These are phyloP conservation scores for Exophiala aquamarina DNA, from an alignment of 2,329 filamentous ascomycete genomes.

Conservation along the genomic window DNA sequence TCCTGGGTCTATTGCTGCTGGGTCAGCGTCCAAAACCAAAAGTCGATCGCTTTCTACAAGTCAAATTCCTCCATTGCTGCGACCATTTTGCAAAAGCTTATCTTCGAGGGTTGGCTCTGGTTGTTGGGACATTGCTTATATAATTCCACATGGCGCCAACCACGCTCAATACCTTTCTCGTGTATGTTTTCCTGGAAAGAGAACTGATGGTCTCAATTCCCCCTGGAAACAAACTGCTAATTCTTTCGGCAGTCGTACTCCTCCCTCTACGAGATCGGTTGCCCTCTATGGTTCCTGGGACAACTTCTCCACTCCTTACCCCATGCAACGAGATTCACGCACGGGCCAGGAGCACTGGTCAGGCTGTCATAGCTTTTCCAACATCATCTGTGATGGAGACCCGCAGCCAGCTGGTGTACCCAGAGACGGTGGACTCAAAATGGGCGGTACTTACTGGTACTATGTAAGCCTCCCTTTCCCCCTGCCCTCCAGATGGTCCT, in stretches of 20 bases:
- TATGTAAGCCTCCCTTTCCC: constrained; percentile 63
- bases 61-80: too few relatives aligned
- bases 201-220: background rate
- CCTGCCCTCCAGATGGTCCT: background rate
- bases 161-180: constrained; percentile 34
- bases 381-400: constrained; percentile 81
- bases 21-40: background rate
- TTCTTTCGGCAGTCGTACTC: constrained; percentile 32
- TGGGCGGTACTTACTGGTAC: constrained; percentile 94
- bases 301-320: constrained; percentile 78
- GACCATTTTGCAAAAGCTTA: too few relatives aligned
- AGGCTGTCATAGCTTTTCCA: constrained; percentile 81
- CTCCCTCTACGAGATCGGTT: constrained; percentile 57
- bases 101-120: too few relatives aligned
- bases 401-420: constrained; percentile 47
- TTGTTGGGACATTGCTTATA: constrained; percentile 7
- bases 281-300: constrained; percentile 92
- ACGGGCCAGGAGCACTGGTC: constrained; percentile 77
- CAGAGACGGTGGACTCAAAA: constrained; percentile 78
- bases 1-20: background rate
- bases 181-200: constrained; percentile 24
- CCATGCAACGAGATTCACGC: constrained; percentile 76
- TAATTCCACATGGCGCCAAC: constrained; percentile 27
- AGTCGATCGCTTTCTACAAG: too few relatives aligned
- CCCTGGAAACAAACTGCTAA: constrained; percentile 23